A percentile compares a stretch with the other conserved stretches of the same genome.
Conservation (phyloP, 352 stramenopile genomes). For the Pythium scleroteichum region DNA sequence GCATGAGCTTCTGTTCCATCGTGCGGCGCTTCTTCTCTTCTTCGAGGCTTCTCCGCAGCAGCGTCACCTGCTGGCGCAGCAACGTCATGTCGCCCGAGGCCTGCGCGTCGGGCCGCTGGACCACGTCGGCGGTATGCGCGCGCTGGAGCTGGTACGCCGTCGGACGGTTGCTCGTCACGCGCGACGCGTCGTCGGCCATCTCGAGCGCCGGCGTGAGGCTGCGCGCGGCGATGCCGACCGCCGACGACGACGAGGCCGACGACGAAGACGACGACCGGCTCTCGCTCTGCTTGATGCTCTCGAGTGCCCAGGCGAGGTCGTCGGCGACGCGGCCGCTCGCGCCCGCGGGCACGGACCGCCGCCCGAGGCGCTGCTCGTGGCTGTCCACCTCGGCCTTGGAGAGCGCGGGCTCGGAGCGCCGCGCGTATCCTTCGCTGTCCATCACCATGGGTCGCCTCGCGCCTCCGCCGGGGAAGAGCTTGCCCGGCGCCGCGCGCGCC, state of each 20-base stretch:
- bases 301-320: slow-evolving; percentile 20
- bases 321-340: slow-evolving; percentile 7
- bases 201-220: neutral
- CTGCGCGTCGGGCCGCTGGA: slow-evolving; percentile 12
- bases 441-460: slow-evolving; percentile 1
- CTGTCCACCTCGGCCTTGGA: slow-evolving; percentile 9
- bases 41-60: slow-evolving; percentile 59
- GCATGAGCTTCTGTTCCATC: slow-evolving; percentile 66
- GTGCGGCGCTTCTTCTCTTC: slow-evolving; percentile 69
- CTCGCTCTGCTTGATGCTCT: slow-evolving; percentile 25
- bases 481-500: neutral
- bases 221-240: neutral
- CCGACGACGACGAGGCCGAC: slow-evolving; percentile 4
- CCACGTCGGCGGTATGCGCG: slow-evolving; percentile 20
- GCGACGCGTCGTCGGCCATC: neutral
- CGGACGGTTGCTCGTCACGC: neutral
- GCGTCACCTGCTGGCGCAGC: slow-evolving; percentile 56
- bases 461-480: neutral
- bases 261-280: slow-evolving; percentile 12
- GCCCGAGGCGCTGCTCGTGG: neutral
- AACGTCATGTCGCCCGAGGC: slow-evolving; percentile 9
- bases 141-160: slow-evolving; percentile 17
- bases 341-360: slow-evolving; percentile 10
- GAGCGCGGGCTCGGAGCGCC: slow-evolving; percentile 17
- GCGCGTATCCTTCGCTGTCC: slow-evolving; percentile 21